Evolutionary conservation across 768 basidiomycete genomes (phyloP).

Genomic region (Russula dissimulans): DNA sequence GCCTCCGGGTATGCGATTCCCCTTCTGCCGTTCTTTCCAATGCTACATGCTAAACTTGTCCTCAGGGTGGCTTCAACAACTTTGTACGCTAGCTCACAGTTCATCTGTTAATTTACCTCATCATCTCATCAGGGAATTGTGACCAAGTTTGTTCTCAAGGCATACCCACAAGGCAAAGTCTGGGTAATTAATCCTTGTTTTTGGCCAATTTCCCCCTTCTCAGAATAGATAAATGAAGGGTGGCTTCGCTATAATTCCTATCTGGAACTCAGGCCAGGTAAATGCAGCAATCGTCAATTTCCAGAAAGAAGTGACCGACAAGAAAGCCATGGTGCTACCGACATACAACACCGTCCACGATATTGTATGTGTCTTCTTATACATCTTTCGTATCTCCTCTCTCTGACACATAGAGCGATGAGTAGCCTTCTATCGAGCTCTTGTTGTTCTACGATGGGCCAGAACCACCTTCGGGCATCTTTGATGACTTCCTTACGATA

Average conservation of each 20-base stretch:
- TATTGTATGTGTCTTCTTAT: not conserved
- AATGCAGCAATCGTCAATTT: conserved; percentile 17
- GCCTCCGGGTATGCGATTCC: not conserved
- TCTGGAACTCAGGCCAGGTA: conserved; percentile 19
- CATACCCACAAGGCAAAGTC: conserved; percentile 10
- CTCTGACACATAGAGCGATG: not conserved
- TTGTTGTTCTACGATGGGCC: conserved; percentile 22
- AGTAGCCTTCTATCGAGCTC: not conserved
- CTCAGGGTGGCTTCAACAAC: conserved; percentile 16
- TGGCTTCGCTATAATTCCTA: not conserved
- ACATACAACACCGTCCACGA: not conserved
- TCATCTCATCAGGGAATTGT: conserved; percentile 5
- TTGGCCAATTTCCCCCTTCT: not conserved
- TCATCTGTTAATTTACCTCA: not conserved
- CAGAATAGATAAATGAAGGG: not conserved
- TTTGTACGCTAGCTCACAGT: not conserved
- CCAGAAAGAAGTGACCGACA: not conserved
- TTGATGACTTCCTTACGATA: conserved; percentile 17
- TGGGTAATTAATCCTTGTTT: conserved; percentile 3
- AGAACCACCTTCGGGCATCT: conserved; percentile 16
- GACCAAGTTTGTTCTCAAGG: conserved; percentile 11
- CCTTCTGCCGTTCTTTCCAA: not conserved
- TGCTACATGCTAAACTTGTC: not conserved
- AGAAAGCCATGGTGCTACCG: conserved; percentile 5
- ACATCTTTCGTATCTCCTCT: not conserved